Evolutionary conservation across 2,329 filamentous ascomycete genomes (phyloP).

Genomic region (Emericellopsis atlantica): DNA sequence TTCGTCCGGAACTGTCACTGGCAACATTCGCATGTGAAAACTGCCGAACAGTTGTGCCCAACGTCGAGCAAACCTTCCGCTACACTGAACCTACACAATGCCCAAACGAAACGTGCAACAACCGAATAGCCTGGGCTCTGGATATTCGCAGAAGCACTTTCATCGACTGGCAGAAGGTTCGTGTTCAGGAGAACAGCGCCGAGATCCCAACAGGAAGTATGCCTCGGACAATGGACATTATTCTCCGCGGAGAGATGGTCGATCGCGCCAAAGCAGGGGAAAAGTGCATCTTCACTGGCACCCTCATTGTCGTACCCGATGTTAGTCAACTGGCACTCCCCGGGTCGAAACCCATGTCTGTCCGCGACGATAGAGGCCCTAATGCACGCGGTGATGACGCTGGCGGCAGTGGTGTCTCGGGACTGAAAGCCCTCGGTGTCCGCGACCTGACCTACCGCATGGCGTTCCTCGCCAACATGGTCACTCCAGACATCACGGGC

Average conservation of each 20-base stretch:
- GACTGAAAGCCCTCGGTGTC: conserved; percentile 85
- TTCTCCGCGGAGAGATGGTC: conserved; percentile 91
- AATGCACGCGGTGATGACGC: conserved; percentile 62
- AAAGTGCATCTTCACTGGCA: conserved; percentile 95
- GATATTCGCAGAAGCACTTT: conserved; percentile 96
- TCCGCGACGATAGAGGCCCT: conserved; percentile 63
- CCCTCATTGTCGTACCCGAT: conserved; percentile 91
- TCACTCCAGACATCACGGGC: conserved; percentile 77
- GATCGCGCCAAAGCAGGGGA: conserved; percentile 95
- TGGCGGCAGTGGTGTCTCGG: conserved; percentile 73
- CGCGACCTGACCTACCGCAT: conserved; percentile 90
- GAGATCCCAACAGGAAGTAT: conserved; percentile 98
- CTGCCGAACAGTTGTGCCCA: conserved; percentile 73
- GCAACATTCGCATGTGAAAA: conserved; percentile 87
- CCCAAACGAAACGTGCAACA: conserved; percentile 76
- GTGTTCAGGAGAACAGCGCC: conserved; percentile 95
- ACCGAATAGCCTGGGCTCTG: conserved; percentile 87
- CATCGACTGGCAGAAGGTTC: conserved; percentile 97
- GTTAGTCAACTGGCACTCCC: conserved; percentile 90
- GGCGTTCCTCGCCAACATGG: conserved; percentile 96
- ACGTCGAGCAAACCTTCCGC: conserved; percentile 93
- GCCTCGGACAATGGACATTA: conserved; percentile 96
- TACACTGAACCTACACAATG: conserved; percentile 97
- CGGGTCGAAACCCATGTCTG: conserved; percentile 68
- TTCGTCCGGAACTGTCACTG: conserved; percentile 81